Evolutionary conservation across 2,329 filamentous ascomycete species (phyloP).

Genomic region (Coniochaeta hoffmannii): DNA sequence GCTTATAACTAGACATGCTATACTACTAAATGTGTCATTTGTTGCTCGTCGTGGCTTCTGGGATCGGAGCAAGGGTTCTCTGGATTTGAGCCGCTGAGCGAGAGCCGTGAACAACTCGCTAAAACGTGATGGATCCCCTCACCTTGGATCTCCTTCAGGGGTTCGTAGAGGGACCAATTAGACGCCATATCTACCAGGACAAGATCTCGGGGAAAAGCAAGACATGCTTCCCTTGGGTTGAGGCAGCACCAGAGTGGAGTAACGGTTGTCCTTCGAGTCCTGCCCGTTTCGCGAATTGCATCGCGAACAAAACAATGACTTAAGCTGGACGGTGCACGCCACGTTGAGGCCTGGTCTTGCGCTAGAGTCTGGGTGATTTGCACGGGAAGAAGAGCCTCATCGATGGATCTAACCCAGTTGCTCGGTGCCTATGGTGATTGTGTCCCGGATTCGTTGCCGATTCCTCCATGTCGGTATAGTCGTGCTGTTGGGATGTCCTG

Average conservation of each 20-base stretch:
- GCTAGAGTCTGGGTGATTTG: background rate
- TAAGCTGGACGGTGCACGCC: background rate
- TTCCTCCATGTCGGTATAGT: background rate
- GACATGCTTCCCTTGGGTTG: conserved; percentile 3
- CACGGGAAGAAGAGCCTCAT: conserved; percentile 1
- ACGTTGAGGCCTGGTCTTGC: conserved; percentile 1
- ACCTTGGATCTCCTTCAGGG: background rate
- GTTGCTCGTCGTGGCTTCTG: background rate
- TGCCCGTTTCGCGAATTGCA: background rate
- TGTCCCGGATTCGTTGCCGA: background rate
- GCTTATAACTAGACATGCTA: no score
- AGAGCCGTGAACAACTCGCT: background rate
- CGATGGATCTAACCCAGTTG: background rate
- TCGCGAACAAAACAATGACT: no score
- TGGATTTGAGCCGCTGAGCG: background rate
- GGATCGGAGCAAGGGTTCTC: background rate
- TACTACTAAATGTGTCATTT: background rate
- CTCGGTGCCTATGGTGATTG: background rate
- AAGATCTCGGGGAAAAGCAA: conserved; percentile 5
- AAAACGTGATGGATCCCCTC: background rate
- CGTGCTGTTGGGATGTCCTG: background rate
- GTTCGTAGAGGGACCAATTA: conserved; percentile 4
- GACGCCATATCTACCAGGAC: background rate
- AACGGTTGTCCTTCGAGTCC: background rate
- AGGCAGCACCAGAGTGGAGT: background rate